A percentile compares a stretch with the other conserved stretches of the same genome.
Evolutionary conservation across 208 protist species (phyloP).

Genomic region (Borovskyia barvae): DNA sequence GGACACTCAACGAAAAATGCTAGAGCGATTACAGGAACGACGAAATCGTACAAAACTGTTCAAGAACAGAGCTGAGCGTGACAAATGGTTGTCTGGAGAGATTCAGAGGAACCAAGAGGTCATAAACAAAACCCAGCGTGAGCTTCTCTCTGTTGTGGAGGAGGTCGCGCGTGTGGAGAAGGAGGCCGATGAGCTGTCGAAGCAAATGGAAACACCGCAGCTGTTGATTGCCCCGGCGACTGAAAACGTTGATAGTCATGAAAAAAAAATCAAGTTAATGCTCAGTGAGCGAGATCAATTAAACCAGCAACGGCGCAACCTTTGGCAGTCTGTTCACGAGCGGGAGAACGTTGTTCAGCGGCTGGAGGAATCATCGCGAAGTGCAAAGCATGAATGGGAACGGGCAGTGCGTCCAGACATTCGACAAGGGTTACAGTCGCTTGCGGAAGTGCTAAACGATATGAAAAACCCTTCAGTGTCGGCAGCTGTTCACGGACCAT

Average conservation of each 20-base stretch:
- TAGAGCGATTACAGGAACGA: slow-evolving; percentile 88
- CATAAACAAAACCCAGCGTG: slow-evolving; percentile 40
- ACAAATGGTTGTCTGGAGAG: slow-evolving; percentile 88
- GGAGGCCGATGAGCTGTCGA: slow-evolving; percentile 3
- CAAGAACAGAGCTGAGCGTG: slow-evolving; percentile 83
- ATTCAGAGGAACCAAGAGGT: slow-evolving; percentile 64
- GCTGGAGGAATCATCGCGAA: slow-evolving; percentile 39
- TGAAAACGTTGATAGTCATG: slow-evolving; percentile 38
- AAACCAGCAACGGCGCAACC: slow-evolving; percentile 65
- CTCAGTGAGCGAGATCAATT: slow-evolving; percentile 54
- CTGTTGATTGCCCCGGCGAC: slow-evolving; percentile 37
- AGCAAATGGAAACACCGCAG: slow-evolving; percentile 2
- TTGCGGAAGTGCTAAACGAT: slow-evolving; percentile 78
- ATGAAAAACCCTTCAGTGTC: slow-evolving; percentile 39
- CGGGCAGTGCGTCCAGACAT: slow-evolving; percentile 76
- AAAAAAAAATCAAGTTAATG: slow-evolving; percentile 32
- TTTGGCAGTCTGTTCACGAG: slow-evolving; percentile 80
- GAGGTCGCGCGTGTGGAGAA: slow-evolving; percentile 36
- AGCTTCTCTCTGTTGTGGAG: slow-evolving; percentile 32
- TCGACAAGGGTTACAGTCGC: slow-evolving; percentile 77
- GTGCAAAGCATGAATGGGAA: slow-evolving; percentile 59
- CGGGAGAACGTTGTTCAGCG: slow-evolving; percentile 66
- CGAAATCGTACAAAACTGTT: slow-evolving; percentile 90
- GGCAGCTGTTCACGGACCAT: slow-evolving; percentile 91
- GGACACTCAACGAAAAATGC: slow-evolving; percentile 33